Evolutionary conservation across 2,329 filamentous ascomycete species (phyloP), one percentile per base, ranked within the genome.

Genomic region (Diaporthe australafricana): DNA sequence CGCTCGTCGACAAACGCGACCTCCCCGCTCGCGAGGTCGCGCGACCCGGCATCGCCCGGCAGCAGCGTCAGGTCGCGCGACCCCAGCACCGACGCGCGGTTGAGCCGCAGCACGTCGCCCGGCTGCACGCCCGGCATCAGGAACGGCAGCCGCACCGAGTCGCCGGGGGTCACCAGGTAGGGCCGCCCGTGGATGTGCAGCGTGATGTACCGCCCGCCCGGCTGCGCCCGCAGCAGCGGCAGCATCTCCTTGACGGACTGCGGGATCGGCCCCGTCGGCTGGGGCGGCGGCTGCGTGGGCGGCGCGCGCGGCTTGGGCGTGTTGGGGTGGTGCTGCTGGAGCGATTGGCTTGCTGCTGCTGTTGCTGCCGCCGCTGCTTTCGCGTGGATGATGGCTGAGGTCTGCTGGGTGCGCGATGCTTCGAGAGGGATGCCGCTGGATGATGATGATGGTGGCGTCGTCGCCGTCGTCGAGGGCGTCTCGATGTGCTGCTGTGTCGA

Each of bases 21-120:
- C 11, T 94, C 94, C 81, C 95, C 94, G 16, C 42, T 32, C 3
- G 32, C 42, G 6, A 93, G 94, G 81, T 95, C 94, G 16, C 69
- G 63, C 42, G 12, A 40, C 12, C 25, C n/a, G 12, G 50, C 35
- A 16, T 67, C n/a, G 25, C 35, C 48, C 8, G 72, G 72, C 2
- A 71, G 66, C 75, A 98, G 86, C 6, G 96, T 98, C 83, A 94
- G 97, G 81, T 98, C 96, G 75, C 96, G 89, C 76, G 92, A 96
- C 35, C 96, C 96, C 55, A 99, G 84, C 68, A 92, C 86, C 50
- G 90, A 92, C 30, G 95, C 96, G 70, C 95, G 92, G 84, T 98
- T 96, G 71, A 99, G 88, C 8, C 95, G 93, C 73, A 99, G 87
- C 47, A 97, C 86, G 80, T 98, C 96, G 38, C 96, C 96, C 0